Base-by-base conservation (phyloP, 352 stramenopile genomes). In the Globisporangium yorkense region DNA sequence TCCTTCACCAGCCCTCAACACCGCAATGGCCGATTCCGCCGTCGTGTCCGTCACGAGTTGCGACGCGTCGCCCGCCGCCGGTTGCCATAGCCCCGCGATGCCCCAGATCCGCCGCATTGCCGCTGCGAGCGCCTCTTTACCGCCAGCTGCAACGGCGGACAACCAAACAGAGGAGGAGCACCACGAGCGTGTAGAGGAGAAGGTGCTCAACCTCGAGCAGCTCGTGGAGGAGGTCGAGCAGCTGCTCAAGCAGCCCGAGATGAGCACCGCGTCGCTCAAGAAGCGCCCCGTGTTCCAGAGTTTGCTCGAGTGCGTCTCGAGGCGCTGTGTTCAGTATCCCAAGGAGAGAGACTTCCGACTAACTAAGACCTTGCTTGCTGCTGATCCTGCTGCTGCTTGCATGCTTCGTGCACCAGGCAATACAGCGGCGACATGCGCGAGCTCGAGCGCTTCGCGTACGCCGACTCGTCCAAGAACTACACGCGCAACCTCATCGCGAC, bases 401-500 rank as follows among this genome's bases (percentile, higher is more conserved):
- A 18, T 40, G 27, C 8, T 43, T 4, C 37, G 16, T 6, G 12
- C 37, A 18, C 16, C 43, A 81, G 70, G 55, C 65, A 58, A 13
- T 82, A 80, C 52, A 67, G 63, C 35, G 71, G 62, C 33, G 67
- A 72, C 61, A 74, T 75, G 74, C 64, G 68, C 47, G 74, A 84
- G 18, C 65, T 84, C 40, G 61, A 77, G 53, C 68, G 74, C 35
- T 97, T 91, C 64, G 75, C 80, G 43, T 74, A 83, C 45, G 78
- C 80, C 31, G 82, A 96, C 53, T 37, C 66, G 6, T 80, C 69
- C 5, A 88, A 88, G 52, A 84, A 92, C 45, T 97, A 97, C 67
- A 97, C 89, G 29, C 70, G 91, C 54, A 97, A 97, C 66, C 63
- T 97, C 7, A 84, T 97, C 60, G 74, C 84, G 4, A 96, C 87